These are phyloP conservation scores for Dianthus caryophyllus DNA, from an alignment of 148 eudicot genomes.

Conservation along the genomic window DNA sequence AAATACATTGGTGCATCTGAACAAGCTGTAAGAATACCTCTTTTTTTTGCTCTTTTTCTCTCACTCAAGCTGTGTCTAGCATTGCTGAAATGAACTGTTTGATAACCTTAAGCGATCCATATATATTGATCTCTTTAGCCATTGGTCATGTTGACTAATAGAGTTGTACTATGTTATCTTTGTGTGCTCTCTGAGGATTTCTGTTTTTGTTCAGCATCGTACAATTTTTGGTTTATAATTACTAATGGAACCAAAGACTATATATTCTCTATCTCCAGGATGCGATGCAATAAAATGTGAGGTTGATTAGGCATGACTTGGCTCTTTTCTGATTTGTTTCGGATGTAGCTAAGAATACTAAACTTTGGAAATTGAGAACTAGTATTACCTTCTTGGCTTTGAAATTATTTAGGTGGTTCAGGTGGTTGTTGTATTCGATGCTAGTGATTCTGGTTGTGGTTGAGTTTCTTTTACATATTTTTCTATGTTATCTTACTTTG, in stretches of 20 bases:
- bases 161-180: neutral
- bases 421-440: neutral
- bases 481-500: neutral
- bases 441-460: neutral
- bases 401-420: neutral
- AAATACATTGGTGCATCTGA: constrained; percentile 99
- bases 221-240: neutral
- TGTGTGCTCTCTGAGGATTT: neutral
- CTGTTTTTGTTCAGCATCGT: neutral
- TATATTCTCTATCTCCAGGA: no score
- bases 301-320: neutral
- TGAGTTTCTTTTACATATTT: neutral
- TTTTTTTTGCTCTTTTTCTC: neutral
- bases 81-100: neutral
- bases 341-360: neutral
- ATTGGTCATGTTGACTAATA: neutral
- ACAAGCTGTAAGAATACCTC: constrained; percentile 70
- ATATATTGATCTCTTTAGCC: neutral
- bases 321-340: neutral
- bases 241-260: no score
- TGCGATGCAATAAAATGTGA: neutral
- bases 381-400: neutral
- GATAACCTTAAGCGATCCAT: neutral
- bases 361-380: neutral
- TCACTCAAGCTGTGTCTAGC: neutral